Percentiles rank a stretch among this genome's conserved stretches.
Evolutionary conservation across 208 protist species (phyloP).

Genomic region (Trypanosoma rangeli): DNA sequence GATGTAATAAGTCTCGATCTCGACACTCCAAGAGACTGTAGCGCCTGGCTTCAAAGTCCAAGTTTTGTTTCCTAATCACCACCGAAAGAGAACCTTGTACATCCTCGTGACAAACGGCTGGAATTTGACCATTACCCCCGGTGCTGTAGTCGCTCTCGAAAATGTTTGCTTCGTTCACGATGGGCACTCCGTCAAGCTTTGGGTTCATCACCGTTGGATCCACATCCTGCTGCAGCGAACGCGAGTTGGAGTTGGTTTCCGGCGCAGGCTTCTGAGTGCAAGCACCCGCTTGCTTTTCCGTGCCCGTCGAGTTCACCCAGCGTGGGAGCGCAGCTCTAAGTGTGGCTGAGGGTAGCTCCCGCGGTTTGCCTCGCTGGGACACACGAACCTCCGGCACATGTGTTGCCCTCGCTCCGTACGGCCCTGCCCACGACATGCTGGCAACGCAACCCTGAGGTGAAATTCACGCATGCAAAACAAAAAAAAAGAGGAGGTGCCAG

Average conservation of each 20-base stretch:
- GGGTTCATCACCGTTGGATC: background rate
- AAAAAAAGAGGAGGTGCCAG: background rate
- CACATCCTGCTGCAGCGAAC: constrained; percentile 6
- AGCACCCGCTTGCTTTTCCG: background rate
- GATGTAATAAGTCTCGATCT: constrained; percentile 4
- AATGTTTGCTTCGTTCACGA: background rate
- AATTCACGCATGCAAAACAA: constrained; percentile 4
- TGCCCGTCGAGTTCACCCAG: background rate
- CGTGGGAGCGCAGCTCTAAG: background rate
- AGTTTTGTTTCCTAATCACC: constrained; percentile 26
- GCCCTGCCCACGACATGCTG: constrained; percentile 5
- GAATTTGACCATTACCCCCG: background rate
- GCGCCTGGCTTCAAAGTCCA: constrained; percentile 10
- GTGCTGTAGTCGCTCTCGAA: background rate
- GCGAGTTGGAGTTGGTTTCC: constrained; percentile 6
- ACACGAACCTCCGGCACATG: constrained; percentile 5
- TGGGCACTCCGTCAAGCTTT: background rate
- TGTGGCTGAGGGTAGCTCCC: background rate
- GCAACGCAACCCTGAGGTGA: background rate
- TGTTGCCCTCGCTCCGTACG: background rate
- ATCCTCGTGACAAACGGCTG: background rate
- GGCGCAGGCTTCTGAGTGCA: background rate
- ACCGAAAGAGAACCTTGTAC: constrained; percentile 15
- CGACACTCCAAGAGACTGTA: constrained; percentile 25
- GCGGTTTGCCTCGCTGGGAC: background rate